Conservation (phyloP, 805 yeast genomes). For the Kregervanrija delftensis region DNA sequence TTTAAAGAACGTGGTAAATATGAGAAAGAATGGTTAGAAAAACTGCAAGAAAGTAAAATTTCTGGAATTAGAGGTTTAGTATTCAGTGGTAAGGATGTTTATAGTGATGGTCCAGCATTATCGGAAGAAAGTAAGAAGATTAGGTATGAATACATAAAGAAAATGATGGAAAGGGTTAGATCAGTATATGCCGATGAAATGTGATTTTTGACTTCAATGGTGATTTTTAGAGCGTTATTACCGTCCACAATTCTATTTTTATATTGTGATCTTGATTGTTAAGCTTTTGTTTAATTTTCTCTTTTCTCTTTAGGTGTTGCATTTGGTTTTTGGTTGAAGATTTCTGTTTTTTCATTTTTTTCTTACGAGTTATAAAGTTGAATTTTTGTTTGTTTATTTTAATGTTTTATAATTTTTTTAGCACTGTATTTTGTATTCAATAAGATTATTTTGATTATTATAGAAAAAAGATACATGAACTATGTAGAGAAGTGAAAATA, state of each 20-base stretch:
- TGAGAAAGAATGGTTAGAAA: background rate
- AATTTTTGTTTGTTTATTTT: too few species aligned
- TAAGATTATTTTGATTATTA: too few species aligned
- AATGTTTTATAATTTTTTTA: too few species aligned
- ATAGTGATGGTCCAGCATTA: background rate
- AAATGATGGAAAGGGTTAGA: slow-evolving; percentile 13
- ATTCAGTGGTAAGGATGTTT: background rate
- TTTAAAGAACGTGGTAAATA: slow-evolving; percentile 21
- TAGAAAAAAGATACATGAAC: background rate
- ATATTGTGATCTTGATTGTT: too few species aligned
- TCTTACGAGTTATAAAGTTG: too few species aligned
- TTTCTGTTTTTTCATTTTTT: too few species aligned
- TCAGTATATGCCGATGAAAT: slow-evolving; percentile 17
- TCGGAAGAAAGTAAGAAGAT: too few species aligned
- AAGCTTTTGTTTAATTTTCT: too few species aligned
- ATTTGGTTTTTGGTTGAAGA: too few species aligned
- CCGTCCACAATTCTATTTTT: too few species aligned
- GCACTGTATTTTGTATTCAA: too few species aligned
- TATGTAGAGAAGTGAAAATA: slow-evolving; percentile 1
- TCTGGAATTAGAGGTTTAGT: slow-evolving; percentile 3
- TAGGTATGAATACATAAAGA: slow-evolving; percentile 1
- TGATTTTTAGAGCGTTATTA: background rate
- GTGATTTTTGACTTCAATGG: background rate
- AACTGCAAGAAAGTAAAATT: background rate
- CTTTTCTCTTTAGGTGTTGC: too few species aligned